phyloP scores from a whole-genome alignment of 768 basidiomycete species.

The Phallus indusiatus region DNA sequence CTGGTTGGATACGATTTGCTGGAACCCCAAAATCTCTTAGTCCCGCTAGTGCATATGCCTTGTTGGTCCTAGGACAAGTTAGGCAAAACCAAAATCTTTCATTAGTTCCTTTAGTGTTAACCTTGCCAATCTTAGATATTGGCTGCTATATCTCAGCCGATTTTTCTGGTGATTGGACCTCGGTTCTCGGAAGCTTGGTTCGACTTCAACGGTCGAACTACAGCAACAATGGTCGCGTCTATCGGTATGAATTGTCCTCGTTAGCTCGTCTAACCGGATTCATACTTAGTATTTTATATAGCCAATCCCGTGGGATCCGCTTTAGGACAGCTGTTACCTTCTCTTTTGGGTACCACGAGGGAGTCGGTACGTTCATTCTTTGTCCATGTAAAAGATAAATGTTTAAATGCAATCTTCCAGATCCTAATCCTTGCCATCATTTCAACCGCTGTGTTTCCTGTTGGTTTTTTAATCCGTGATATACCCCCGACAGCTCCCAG shows the following conservation, averaged over 20 bases:
- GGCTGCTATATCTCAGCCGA: slow-evolving; percentile 54
- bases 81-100: background rate
- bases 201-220: slow-evolving; percentile 62
- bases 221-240: slow-evolving; percentile 58
- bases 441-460: slow-evolving; percentile 50
- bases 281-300: background rate
- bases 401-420: slow-evolving; percentile 24
- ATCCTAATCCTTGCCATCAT: slow-evolving; percentile 65
- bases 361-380: slow-evolving; percentile 41
- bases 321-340: slow-evolving; percentile 63
- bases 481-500: slow-evolving; percentile 75
- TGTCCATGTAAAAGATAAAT: background rate
- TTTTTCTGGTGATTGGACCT: slow-evolving; percentile 71
- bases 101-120: background rate
- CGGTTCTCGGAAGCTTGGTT: slow-evolving; percentile 84
- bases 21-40: slow-evolving; percentile 52
- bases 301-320: slow-evolving; percentile 72
- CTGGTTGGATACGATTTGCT: slow-evolving; percentile 71
- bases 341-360: slow-evolving; percentile 42
- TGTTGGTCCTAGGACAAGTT: slow-evolving; percentile 68
- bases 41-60: slow-evolving; percentile 43
- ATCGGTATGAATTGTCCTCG: slow-evolving; percentile 24
- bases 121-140: slow-evolving; percentile 35
- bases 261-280: background rate
- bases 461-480: slow-evolving; percentile 46